phyloP scores from a whole-genome alignment of 805 yeast genomes.

The Candida manassasensis region DNA sequence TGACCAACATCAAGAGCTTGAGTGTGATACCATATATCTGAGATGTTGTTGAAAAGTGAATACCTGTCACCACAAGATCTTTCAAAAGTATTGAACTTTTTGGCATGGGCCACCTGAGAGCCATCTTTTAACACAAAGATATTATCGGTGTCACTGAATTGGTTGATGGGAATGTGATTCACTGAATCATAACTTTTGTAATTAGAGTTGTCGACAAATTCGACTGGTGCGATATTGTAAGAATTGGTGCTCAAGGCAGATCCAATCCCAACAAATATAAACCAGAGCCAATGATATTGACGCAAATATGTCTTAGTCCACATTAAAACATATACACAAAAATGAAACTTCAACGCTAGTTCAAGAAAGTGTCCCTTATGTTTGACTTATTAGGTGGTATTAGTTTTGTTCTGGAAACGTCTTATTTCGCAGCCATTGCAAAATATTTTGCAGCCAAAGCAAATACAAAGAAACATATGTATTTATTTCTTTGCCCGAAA shows the following conservation, averaged over 20 bases:
- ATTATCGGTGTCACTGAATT: background rate
- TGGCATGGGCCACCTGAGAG: background rate
- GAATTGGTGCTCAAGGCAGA: background rate
- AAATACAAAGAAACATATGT: no score
- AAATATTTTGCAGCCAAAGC: no score
- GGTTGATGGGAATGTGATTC: background rate
- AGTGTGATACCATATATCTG: constrained; percentile 2
- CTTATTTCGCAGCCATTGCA: no score
- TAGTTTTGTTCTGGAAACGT: no score
- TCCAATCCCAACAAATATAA: no score
- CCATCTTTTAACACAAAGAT: constrained; percentile 1
- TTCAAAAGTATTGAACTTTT: constrained; percentile 1
- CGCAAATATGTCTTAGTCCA: no score
- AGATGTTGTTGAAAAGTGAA: background rate
- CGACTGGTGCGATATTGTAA: background rate
- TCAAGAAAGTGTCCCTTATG: no score
- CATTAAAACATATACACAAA: no score
- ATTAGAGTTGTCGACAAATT: background rate
- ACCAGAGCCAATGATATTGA: no score
- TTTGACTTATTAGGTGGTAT: no score
- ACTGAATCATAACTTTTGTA: background rate
- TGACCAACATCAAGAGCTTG: background rate
- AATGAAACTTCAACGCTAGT: no score
- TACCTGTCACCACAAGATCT: constrained; percentile 1
- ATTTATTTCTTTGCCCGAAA: no score